Conservation (phyloP, 306 rosid genomes). For the Dryas drummondii region DNA sequence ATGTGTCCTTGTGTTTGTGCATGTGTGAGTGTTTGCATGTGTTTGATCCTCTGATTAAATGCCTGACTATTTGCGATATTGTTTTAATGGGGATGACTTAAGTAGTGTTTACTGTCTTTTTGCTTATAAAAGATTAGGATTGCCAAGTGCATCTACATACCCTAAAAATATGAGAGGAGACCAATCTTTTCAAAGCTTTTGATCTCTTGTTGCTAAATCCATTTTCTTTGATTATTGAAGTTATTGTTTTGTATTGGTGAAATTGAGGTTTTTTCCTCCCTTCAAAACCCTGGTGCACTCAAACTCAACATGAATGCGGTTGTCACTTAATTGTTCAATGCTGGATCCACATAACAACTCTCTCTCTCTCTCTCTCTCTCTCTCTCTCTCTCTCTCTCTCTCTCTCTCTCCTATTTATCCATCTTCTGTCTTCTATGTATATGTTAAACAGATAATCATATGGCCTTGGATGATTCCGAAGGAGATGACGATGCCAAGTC, state of each 20-base stretch:
- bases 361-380: too few relatives aligned
- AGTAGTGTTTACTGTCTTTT: background rate
- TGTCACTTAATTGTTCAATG: background rate
- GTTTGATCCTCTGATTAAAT: slow-evolving; percentile 4
- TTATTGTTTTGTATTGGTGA: background rate
- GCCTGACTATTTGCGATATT: background rate
- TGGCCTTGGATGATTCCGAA: slow-evolving; percentile 48
- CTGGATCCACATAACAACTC: background rate
- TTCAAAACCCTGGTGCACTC: background rate
- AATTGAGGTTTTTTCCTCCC: background rate
- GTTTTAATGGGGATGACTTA: background rate
- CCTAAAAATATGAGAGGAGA: background rate
- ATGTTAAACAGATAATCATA: slow-evolving; percentile 39
- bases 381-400: background rate
- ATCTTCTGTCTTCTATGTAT: slow-evolving; percentile 1
- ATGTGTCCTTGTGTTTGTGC: background rate
- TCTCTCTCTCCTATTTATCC: background rate
- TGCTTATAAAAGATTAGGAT: background rate
- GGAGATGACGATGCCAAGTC: slow-evolving; percentile 57
- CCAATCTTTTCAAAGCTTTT: background rate
- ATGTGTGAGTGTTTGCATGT: background rate
- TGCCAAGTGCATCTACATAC: background rate
- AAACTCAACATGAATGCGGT: background rate
- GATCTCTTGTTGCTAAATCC: background rate
- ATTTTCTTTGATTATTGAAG: background rate